Evolutionary conservation across 129 eudicot species (phyloP).

Genomic region (Apium graveolens): DNA sequence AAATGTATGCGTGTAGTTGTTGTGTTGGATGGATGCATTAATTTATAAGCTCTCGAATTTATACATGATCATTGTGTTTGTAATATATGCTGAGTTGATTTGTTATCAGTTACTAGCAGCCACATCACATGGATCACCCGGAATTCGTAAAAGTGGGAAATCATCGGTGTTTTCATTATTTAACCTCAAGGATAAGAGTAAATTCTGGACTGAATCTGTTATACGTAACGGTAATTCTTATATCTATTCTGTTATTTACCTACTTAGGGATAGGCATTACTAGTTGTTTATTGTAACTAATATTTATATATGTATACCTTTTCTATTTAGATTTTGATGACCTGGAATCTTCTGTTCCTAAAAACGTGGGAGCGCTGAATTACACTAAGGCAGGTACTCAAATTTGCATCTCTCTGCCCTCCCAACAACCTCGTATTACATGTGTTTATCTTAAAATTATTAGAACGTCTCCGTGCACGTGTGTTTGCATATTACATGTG

Average conservation of each 20-base stretch:
- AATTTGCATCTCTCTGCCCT: conserved; percentile 11
- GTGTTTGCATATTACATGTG: not conserved
- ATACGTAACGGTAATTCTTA: conserved; percentile 58
- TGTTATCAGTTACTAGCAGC: conserved; percentile 39
- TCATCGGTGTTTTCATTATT: conserved; percentile 88
- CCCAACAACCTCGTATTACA: not conserved
- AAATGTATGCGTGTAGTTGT: not conserved
- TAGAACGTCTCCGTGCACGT: not conserved
- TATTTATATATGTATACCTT: conserved; percentile 6
- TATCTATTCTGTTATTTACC: conserved; percentile 3
- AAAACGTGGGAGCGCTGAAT: conserved; percentile 40
- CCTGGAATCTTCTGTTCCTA: conserved; percentile 52
- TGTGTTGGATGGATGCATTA: not conserved
- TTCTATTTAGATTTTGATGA: conserved; percentile 60
- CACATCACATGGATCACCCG: conserved; percentile 48
- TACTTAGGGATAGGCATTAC: not conserved
- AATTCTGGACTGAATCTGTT: conserved; percentile 90
- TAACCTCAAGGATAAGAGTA: conserved; percentile 89
- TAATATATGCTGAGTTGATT: not conserved
- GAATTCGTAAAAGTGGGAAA: conserved; percentile 44
- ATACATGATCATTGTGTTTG: not conserved
- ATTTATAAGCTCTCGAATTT: not conserved
- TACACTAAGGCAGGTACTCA: conserved; percentile 97
- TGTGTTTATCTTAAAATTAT: not conserved
- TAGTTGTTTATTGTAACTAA: conserved; percentile 10